Evolutionary conservation across 2,329 filamentous ascomycete genomes (phyloP), one percentile per base, ranked within the genome.

Genomic region (Aspergillus aculeatinus): DNA sequence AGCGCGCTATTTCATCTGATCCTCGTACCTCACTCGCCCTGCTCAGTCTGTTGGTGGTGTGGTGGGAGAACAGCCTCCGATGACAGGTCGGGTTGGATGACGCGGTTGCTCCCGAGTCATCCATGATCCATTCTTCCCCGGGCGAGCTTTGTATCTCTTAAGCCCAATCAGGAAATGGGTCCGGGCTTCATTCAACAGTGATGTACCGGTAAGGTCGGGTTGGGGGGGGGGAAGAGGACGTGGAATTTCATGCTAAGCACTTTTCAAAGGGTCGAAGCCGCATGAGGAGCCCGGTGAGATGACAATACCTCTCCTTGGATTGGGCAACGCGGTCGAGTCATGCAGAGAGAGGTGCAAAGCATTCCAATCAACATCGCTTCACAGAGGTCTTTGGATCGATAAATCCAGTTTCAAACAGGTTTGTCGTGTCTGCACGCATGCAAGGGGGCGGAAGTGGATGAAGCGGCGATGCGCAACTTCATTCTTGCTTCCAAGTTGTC

Each of bases 161-260:
- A 14, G 48, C 56, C 56, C 56, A 59, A 56, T 61, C 59, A 61
- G 42, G 52, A 29, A 49, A 53, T 49, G 35, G 47, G 42, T n/a
- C 42, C 42, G 51, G 51, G 29, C n/a, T 42, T 21, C 39, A 14
- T n/a, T 31, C 23, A 48, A 21, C 4, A 27, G 19, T 39, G 19
- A 14, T 3, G 9, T 29, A 55, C 19, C 27, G 39, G 11, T 14
- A 4, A 5, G 35, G 21, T 7, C n/a, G n/a, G 27, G 27, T 39
- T 16, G 27, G 35, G 19, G 23, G 35, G 19, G 23, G 14, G 47
- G 48, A 23, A 39, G 47, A 10, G 39, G 31, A 16, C 5, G 12
- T 12, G 14, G 33, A 35, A 35, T 35, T 35, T 44, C 16, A 44
- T 44, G 39, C 16, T 44, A 44, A 44, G 39, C 39, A 44, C 16